Evolutionary conservation across 768 basidiomycete species (phyloP).

Genomic region (Termitomyces sp.): DNA sequence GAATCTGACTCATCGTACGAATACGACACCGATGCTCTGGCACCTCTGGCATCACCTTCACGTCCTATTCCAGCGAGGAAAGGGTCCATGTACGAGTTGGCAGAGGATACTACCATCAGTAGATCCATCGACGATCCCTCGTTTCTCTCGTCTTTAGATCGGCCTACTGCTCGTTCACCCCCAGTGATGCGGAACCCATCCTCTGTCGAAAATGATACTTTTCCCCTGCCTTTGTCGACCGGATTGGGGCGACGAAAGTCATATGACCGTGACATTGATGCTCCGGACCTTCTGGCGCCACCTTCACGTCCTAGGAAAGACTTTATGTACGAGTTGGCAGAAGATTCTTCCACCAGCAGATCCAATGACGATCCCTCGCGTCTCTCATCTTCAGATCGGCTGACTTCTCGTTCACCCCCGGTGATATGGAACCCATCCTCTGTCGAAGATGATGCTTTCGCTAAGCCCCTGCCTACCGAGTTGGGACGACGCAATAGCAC

Average conservation of each 20-base stretch:
- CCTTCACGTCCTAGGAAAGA: conserved; percentile 16
- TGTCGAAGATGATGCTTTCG: conserved; percentile 39
- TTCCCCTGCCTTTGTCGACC: too few species aligned
- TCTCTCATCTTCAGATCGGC: conserved; percentile 25
- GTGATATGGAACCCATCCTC: conserved; percentile 49
- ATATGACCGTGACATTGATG: conserved; percentile 18
- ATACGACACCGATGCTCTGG: conserved; percentile 20
- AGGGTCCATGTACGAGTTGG: neutral
- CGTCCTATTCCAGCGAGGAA: conserved; percentile 16
- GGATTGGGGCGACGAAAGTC: too few species aligned
- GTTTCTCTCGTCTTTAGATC: conserved; percentile 22
- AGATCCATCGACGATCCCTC: conserved; percentile 12
- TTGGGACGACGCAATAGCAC: conserved; percentile 45
- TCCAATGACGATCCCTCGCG: conserved; percentile 12
- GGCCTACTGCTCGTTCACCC: conserved; percentile 29
- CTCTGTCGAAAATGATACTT: too few species aligned
- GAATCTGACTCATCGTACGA: conserved; percentile 2
- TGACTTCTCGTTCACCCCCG: conserved; percentile 29
- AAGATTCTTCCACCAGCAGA: conserved; percentile 4
- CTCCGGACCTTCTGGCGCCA: conserved; percentile 17
- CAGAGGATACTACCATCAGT: conserved; percentile 1
- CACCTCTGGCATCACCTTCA: conserved; percentile 14
- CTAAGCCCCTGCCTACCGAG: conserved; percentile 33
- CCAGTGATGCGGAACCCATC: conserved; percentile 48
- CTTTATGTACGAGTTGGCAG: neutral